Conservation (phyloP, 2,329 filamentous ascomycete genomes). For the Verticillium dahliae region DNA sequence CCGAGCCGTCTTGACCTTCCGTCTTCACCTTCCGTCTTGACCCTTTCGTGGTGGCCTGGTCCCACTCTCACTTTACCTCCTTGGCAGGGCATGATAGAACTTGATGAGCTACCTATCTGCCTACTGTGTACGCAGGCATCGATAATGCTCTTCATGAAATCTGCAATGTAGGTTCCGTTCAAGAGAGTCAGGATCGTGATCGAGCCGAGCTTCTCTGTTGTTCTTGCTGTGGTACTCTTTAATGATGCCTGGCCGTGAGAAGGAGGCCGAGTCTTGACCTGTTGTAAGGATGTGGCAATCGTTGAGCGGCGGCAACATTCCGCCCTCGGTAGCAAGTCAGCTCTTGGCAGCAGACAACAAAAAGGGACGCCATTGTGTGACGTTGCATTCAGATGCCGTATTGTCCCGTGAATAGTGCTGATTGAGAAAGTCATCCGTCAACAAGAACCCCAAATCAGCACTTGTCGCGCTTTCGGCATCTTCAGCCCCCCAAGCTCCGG, state of each 20-base stretch:
- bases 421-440: slow-evolving; percentile 5
- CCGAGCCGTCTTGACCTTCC: background rate
- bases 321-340: background rate
- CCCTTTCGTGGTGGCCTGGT: slow-evolving; percentile 34
- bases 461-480: background rate
- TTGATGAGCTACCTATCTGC: too few species aligned
- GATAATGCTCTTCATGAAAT: slow-evolving; percentile 53
- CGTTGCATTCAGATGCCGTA: background rate
- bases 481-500: background rate
- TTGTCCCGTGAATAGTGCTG: background rate
- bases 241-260: slow-evolving; percentile 44
- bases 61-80: too few species aligned
- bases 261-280: background rate
- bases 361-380: background rate
- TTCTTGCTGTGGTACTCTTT: slow-evolving; percentile 53
- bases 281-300: background rate
- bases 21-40: background rate
- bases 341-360: background rate
- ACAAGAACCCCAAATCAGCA: slow-evolving; percentile 2
- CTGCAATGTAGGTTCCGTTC: slow-evolving; percentile 51
- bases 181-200: slow-evolving; percentile 61
- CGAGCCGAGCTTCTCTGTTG: slow-evolving; percentile 57
- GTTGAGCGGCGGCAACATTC: background rate
- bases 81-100: too few species aligned
- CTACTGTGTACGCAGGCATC: slow-evolving; percentile 46